phyloP scores from a whole-genome alignment of 805 yeast species.

The Zygoascus bituminiphila region DNA sequence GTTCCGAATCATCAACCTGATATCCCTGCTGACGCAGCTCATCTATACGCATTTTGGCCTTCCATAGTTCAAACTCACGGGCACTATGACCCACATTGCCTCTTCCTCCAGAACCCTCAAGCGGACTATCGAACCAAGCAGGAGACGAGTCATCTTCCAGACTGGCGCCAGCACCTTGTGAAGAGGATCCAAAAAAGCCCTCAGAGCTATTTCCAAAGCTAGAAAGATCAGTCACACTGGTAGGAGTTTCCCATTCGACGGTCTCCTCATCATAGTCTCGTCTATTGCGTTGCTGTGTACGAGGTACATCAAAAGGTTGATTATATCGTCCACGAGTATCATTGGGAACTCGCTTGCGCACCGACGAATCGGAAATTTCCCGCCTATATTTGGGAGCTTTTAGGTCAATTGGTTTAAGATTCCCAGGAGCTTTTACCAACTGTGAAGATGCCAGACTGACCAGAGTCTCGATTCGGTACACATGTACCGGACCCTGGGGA shows the following conservation, averaged over 20 bases:
- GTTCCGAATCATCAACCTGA: constrained; percentile 13
- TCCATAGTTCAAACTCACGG: constrained; percentile 28
- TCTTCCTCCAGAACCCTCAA: constrained; percentile 1
- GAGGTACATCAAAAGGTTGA: not conserved
- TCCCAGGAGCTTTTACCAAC: constrained; percentile 11
- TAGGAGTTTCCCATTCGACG: constrained; percentile 8
- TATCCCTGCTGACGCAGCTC: constrained; percentile 18
- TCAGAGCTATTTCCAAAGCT: not conserved
- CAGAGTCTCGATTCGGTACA: constrained; percentile 8
- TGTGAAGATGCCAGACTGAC: constrained; percentile 14
- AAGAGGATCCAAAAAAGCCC: not conserved
- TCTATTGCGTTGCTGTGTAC: not conserved
- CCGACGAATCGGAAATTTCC: not conserved
- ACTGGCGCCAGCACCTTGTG: not conserved
- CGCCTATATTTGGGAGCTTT: not conserved
- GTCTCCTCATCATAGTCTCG: constrained; percentile 5
- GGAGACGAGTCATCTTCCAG: constrained; percentile 1
- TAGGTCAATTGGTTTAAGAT: constrained; percentile 6
- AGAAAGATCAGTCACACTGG: not conserved
- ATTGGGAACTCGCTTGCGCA: not conserved
- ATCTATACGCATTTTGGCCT: constrained; percentile 22
- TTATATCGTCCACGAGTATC: not conserved
- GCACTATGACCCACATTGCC: constrained; percentile 4
- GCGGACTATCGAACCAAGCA: not conserved
- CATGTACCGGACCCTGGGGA: not conserved